phyloP scores from a whole-genome alignment of 495 filamentous ascomycete species.

The Aspergillus ellipticus region DNA sequence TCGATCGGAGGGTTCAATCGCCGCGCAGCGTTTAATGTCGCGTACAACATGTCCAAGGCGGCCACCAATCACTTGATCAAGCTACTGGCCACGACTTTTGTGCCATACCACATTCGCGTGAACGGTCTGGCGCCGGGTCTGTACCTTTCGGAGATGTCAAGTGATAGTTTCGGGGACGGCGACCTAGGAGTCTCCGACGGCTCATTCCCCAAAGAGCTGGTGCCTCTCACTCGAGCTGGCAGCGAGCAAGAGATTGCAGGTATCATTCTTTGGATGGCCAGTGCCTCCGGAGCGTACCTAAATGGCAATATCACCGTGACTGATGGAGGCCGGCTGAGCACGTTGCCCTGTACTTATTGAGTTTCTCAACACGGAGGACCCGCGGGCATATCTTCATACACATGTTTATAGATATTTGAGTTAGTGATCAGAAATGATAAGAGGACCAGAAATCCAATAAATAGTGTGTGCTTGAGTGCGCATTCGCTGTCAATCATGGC shows the following conservation, averaged over 20 bases:
- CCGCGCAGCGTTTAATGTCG: constrained; percentile 50
- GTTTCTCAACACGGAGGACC: neutral
- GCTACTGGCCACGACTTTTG: constrained; percentile 50
- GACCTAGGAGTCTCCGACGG: constrained; percentile 33
- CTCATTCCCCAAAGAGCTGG: constrained; percentile 38
- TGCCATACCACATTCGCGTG: constrained; percentile 55
- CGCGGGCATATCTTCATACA: neutral
- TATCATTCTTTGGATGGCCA: constrained; percentile 59
- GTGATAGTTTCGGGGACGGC: constrained; percentile 14
- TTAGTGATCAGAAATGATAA: neutral
- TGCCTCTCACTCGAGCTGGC: constrained; percentile 52
- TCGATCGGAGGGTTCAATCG: constrained; percentile 61
- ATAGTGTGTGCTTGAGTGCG: too few species aligned
- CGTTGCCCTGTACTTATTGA: constrained; percentile 45
- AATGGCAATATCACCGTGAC: constrained; percentile 55
- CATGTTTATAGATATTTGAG: neutral
- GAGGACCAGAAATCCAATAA: too few species aligned
- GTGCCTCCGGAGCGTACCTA: constrained; percentile 56
- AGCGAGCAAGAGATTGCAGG: constrained; percentile 62
- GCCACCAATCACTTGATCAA: constrained; percentile 63
- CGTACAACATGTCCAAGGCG: constrained; percentile 64
- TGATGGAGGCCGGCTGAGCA: constrained; percentile 56
- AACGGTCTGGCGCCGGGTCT: constrained; percentile 67
- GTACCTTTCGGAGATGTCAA: constrained; percentile 62
- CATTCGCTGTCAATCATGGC: neutral